phyloP scores from a whole-genome alignment of 2,329 filamentous ascomycete species.

The Xylariaceae sp. region DNA sequence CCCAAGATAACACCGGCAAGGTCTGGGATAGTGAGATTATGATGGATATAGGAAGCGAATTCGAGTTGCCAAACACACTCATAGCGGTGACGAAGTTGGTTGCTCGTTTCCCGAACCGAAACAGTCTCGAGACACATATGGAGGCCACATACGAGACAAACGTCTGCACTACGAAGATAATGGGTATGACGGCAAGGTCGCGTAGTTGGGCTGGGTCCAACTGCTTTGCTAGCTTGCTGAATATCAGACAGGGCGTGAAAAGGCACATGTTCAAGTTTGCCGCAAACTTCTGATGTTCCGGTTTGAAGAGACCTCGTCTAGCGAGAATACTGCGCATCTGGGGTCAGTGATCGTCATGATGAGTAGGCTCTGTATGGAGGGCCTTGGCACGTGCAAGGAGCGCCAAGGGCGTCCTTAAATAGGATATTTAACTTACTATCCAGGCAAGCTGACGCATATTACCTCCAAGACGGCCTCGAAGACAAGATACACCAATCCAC shows the following conservation, averaged over 20 bases:
- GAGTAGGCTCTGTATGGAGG: not conserved
- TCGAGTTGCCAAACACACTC: constrained; percentile 97
- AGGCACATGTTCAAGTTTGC: constrained; percentile 94
- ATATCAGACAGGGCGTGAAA: constrained; percentile 96
- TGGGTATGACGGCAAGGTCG: constrained; percentile 89
- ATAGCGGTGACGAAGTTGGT: constrained; percentile 95
- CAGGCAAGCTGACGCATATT: constrained; percentile 85
- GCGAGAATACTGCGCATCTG: constrained; percentile 58
- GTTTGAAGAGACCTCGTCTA: constrained; percentile 84
- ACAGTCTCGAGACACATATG: constrained; percentile 62
- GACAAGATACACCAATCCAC: constrained; percentile 71
- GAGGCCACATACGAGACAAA: constrained; percentile 78
- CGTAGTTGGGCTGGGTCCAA: constrained; percentile 83
- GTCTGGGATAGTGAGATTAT: constrained; percentile 92
- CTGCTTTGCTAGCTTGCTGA: constrained; percentile 93
- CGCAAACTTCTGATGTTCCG: constrained; percentile 91
- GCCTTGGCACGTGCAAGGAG: not conserved
- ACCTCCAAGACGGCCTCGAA: constrained; percentile 63
- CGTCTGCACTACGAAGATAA: constrained; percentile 87
- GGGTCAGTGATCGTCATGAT: constrained; percentile 1
- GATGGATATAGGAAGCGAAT: constrained; percentile 93
- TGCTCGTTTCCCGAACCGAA: constrained; percentile 76
- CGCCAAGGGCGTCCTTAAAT: too few relatives aligned
- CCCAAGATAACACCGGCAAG: constrained; percentile 87
- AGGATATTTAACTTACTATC: constrained; percentile 48